Base-by-base conservation (phyloP, 495 filamentous ascomycete species). In the Terfezia boudieri region DNA sequence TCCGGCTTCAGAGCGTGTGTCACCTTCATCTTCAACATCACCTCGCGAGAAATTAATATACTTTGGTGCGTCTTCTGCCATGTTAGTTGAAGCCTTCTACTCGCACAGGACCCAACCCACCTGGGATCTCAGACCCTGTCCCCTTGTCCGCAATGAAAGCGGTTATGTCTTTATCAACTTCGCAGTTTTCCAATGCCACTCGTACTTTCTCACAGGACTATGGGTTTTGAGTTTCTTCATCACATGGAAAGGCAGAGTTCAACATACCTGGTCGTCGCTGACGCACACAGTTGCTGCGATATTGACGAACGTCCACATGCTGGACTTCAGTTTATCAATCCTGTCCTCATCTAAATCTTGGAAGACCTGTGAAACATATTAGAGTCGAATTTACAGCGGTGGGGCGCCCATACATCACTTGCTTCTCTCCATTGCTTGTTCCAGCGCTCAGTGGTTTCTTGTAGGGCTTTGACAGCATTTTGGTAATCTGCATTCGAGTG, bases 41-140 rank as follows among this genome's bases (percentile, higher is more conserved):
- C 92, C 90, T 17, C 90, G 83, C 66, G 84, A 88, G 69, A 94
- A 99, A 71, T 99, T 93, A 74, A 99, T 94, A 66, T 93, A 99
- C 68, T 85, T 94, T 38, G 92, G 92, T 26, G 92, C 78, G 66
- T 94, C 92, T 16, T 32, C n/a, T 2, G 41, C 4, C 17, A 14
- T 20, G 41, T 46, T 20, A 46, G 8, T 46, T 14, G 41, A 46
- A 14, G 1, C 8, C 17, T 20, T 32, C 26, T 0, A 32, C 7
- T 32, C 26, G 26, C 4, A 1, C 41, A 20, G 41, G n/a, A 51
- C 10, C 5, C 23, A 57, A 54, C 61, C 32, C 61, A 65, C 62
- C 62, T 10, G 92, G 92, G 50, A 99, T 99, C 61, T 96, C 90
- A 66, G 95, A 84, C 35, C 90, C 90, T 5, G 92, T 99, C 35